A percentile compares a stretch with the other conserved stretches of the same genome.
Conservation (phyloP, 176 grass and related monocot species). For the Paspalum notatum region DNA sequence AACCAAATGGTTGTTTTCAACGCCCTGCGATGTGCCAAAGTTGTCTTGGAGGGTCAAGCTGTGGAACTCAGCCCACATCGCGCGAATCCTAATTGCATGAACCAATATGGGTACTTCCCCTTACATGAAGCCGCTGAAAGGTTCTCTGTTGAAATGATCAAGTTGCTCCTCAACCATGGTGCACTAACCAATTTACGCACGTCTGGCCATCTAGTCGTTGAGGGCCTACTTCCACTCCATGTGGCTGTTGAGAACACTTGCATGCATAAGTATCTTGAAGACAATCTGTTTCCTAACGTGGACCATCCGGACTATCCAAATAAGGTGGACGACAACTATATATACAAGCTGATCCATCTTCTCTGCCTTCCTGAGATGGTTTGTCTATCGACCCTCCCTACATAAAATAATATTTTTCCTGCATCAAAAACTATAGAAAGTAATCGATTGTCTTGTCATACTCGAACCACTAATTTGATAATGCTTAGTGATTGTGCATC, state of each 20-base stretch:
- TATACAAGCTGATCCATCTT: constrained; percentile 10
- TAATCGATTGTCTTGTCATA: no score
- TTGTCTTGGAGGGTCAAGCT: neutral
- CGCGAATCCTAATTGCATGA: constrained; percentile 1
- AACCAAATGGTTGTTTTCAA: neutral
- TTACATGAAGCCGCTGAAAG: neutral
- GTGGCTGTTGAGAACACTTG: constrained; percentile 19
- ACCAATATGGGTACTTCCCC: neutral
- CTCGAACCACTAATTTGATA: neutral
- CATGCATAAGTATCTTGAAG: constrained; percentile 13
- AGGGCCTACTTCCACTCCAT: neutral
- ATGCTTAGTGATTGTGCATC: no score
- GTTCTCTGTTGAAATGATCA: constrained; percentile 11
- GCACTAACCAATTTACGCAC: neutral
- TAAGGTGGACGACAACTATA: no score
- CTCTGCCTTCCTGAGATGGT: neutral
- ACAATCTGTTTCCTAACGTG: neutral
- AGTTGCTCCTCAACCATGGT: neutral
- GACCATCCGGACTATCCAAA: no score
- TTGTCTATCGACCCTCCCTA: neutral
- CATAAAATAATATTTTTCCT: neutral
- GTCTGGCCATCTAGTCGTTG: neutral
- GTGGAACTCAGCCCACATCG: neutral
- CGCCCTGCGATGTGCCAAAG: neutral
- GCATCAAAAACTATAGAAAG: no score